Percentiles rank a stretch among this genome's conserved stretches.
phyloP scores from a whole-genome alignment of 768 basidiomycete genomes.

The Agrocybe pediades region DNA sequence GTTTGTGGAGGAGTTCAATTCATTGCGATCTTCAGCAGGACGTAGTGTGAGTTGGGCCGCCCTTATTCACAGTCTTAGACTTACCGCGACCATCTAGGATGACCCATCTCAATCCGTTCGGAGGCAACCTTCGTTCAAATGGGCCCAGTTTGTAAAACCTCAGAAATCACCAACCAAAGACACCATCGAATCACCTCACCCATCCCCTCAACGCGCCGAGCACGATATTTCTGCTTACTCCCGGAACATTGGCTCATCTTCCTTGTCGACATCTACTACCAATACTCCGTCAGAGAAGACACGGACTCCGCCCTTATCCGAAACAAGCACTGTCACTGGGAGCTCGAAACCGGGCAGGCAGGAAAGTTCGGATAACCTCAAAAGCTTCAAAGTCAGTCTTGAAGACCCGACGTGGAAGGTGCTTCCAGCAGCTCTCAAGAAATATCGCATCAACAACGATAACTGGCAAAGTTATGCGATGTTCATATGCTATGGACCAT shows the following conservation, averaged over 20 bases:
- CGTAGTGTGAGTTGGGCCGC: slow-evolving; percentile 36
- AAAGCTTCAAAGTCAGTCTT: slow-evolving; percentile 96
- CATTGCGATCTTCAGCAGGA: slow-evolving; percentile 37
- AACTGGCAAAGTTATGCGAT: slow-evolving; percentile 99
- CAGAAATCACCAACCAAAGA: slow-evolving; percentile 83
- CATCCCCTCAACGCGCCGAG: slow-evolving; percentile 77
- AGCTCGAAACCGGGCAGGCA: slow-evolving; percentile 54
- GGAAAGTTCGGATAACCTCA: slow-evolving; percentile 76
- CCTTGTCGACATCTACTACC: slow-evolving; percentile 18
- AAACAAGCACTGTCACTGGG: slow-evolving; percentile 33
- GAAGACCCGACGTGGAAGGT: slow-evolving; percentile 99
- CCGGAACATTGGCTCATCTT: slow-evolving; percentile 33
- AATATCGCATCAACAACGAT: slow-evolving; percentile 98
- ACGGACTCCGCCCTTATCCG: slow-evolving; percentile 31
- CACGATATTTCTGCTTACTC: slow-evolving; percentile 57
- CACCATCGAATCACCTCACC: slow-evolving; percentile 69
- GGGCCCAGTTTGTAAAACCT: slow-evolving; percentile 81
- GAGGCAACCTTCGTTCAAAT: slow-evolving; percentile 85
- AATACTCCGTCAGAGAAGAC: slow-evolving; percentile 29
- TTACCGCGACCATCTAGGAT: slow-evolving; percentile 27
- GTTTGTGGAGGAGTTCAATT: slow-evolving; percentile 68
- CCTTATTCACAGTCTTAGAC: slow-evolving; percentile 11
- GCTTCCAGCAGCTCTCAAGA: slow-evolving; percentile 94
- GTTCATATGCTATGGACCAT: slow-evolving; percentile 97
- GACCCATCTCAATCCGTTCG: slow-evolving; percentile 48